These are phyloP conservation scores for Paramecium caudatum DNA, from an alignment of 73 alveolate species.

Conservation along the genomic window DNA sequence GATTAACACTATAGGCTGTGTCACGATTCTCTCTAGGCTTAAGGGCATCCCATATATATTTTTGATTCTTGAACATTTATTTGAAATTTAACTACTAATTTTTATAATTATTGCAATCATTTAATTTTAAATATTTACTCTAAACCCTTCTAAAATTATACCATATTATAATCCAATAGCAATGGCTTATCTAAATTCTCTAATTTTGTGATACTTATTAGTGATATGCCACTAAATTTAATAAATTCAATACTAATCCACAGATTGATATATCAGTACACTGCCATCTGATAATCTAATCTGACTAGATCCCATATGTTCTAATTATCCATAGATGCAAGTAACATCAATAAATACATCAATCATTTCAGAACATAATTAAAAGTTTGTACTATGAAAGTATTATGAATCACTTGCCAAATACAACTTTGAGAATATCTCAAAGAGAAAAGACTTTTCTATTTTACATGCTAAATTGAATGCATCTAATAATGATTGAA, in stretches of 20 bases:
- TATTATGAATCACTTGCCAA: conserved; percentile 95
- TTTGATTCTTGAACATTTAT: conserved; percentile 32
- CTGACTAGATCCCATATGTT: conserved; percentile 75
- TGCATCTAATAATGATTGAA: conserved; percentile 85
- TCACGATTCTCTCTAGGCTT: conserved; percentile 35
- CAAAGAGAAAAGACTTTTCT: conserved; percentile 97
- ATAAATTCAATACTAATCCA: conserved; percentile 72
- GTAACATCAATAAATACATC: conserved; percentile 97
- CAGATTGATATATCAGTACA: conserved; percentile 54
- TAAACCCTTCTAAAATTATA: conserved; percentile 84
- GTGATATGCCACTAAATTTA: conserved; percentile 78
- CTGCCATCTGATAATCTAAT: conserved; percentile 78
- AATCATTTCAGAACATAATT: conserved; percentile 97
- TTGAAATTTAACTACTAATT: conserved; percentile 53
- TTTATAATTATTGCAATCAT: conserved; percentile 42
- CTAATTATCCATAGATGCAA: conserved; percentile 91
- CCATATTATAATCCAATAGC: conserved; percentile 87
- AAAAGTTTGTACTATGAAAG: conserved; percentile 88
- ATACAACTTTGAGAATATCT: conserved; percentile 94
- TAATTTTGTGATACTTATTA: conserved; percentile 89
- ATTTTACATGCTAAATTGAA: conserved; percentile 88
- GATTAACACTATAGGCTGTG: conserved; percentile 42
- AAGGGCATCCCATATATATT: conserved; percentile 11
- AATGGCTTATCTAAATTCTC: conserved; percentile 88
- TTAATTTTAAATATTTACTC: conserved; percentile 76